phyloP scores from a whole-genome alignment of 352 stramenopile species.

The Elongisporangium anandrum region DNA sequence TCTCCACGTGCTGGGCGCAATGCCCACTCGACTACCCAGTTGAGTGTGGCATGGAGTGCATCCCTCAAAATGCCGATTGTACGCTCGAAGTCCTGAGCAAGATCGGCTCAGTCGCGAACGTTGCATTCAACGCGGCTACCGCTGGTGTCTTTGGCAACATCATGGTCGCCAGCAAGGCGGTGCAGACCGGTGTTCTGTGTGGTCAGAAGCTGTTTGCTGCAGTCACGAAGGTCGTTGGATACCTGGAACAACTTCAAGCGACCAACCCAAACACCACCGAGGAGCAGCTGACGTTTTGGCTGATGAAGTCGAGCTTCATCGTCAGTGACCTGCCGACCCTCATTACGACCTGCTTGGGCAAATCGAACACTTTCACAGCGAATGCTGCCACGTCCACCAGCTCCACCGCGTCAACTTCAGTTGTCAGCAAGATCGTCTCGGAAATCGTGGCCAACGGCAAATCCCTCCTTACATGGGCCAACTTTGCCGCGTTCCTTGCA shows the following conservation, averaged over 20 bases:
- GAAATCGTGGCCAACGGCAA: constrained; percentile 34
- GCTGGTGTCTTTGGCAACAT: constrained; percentile 27
- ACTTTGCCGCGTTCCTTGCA: constrained; percentile 27
- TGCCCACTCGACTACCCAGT: constrained; percentile 46
- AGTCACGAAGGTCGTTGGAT: constrained; percentile 36
- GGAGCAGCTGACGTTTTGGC: constrained; percentile 36
- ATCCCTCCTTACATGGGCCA: constrained; percentile 24
- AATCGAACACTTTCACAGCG: constrained; percentile 7
- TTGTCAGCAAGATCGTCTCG: constrained; percentile 26
- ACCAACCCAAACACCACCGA: constrained; percentile 35
- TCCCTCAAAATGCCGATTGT: constrained; percentile 42
- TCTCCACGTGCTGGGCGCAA: constrained; percentile 40
- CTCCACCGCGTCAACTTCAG: constrained; percentile 23
- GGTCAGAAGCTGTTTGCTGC: constrained; percentile 41
- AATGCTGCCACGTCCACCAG: constrained; percentile 12
- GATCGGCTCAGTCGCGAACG: constrained; percentile 20
- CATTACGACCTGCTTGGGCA: constrained; percentile 37
- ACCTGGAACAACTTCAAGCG: constrained; percentile 29
- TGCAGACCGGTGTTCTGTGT: constrained; percentile 43
- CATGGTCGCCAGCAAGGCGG: constrained; percentile 25
- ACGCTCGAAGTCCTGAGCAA: constrained; percentile 27
- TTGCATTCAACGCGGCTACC: constrained; percentile 16
- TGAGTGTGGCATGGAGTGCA: constrained; percentile 44
- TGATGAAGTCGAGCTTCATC: constrained; percentile 53
- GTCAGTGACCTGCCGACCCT: constrained; percentile 48